A percentile compares a stretch with the other conserved stretches of the same genome.
phyloP scores from a whole-genome alignment of 176 grass and related monocot species.

The Tillandsia fasciculata region DNA sequence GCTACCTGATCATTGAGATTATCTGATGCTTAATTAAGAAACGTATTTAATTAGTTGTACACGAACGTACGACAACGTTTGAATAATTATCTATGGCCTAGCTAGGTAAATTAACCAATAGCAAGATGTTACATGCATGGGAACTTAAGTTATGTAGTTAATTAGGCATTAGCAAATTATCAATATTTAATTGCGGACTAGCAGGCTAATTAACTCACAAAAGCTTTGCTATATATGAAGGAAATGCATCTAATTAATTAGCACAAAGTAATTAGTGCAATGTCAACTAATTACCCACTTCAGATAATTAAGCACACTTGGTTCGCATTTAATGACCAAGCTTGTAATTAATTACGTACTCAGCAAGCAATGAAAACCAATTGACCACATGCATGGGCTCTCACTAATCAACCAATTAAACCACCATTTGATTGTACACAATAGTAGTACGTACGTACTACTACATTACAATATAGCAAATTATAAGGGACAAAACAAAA shows the following conservation, averaged over 20 bases:
- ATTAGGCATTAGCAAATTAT: background rate
- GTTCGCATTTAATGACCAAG: too few species aligned
- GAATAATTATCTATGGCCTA: too few species aligned
- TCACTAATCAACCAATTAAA: background rate
- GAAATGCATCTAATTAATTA: background rate
- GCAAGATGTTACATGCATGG: background rate
- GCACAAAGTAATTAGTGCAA: constrained; percentile 1
- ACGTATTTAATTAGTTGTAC: too few species aligned
- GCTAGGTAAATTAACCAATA: background rate
- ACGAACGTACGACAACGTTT: too few species aligned
- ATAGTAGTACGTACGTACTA: too few species aligned
- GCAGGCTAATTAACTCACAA: too few species aligned
- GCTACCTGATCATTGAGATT: too few species aligned
- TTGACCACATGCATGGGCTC: background rate
- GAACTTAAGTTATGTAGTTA: background rate
- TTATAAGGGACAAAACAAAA: background rate
- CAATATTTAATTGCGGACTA: background rate
- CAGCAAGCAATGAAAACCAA: background rate
- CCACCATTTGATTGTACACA: background rate
- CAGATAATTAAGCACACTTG: too few species aligned
- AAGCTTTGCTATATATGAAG: background rate
- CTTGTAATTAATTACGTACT: too few species aligned
- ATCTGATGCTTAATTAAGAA: too few species aligned
- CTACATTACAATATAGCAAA: background rate
- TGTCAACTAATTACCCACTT: constrained; percentile 1